Base-by-base conservation (phyloP, 2,329 filamentous ascomycete genomes). In the Talaromyces sp. region DNA sequence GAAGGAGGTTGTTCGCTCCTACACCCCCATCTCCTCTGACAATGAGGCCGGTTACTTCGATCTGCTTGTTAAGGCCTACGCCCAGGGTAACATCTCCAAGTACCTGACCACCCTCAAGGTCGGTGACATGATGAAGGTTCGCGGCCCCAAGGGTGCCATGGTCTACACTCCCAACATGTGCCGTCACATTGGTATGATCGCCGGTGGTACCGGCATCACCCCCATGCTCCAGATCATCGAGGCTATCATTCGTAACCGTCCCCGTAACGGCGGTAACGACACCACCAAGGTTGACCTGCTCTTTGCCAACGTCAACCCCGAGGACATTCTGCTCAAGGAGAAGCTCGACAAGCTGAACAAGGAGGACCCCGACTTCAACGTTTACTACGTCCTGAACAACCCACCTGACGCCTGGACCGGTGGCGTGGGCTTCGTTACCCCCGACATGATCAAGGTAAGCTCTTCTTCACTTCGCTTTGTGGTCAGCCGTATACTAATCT, bases 91-190 rank as follows among this genome's bases (percentile, higher is more conserved):
- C 81, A 97, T 99, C 81, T 95, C 90, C 74, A 92, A 91, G 79
- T 83, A 96, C 77, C 86, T 99, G 78, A 90, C 91, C 42, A 86
- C 84, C 11, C 84, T 99, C 57, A 84, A 83, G 59, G 82, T 97
- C 55, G 92, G 93, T 57, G 86, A 96, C 75, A 87, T 83, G 56
- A 94, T 99, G 82, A 90, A 90, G 72, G 88, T 97, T 66, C 87
- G 85, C 66, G 94, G 94, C 9, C 94, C 94, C 75, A 97, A 97
- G 83, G 94, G 94, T 65, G 93, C 93, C 65, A 97, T 99, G 82
- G 90, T 96, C 58, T 99, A 99, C 80, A 90, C 88, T 16, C 91
- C 93, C 65, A 97, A 97, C 82, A 93, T 99, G 89, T 90, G 93
- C 65, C 87, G 90, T 61, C 90, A 90, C 76, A 96, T 99, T 64